Evolutionary conservation across 2,329 filamentous ascomycete species (phyloP).

Genomic region (Ceratocystis albifundus): DNA sequence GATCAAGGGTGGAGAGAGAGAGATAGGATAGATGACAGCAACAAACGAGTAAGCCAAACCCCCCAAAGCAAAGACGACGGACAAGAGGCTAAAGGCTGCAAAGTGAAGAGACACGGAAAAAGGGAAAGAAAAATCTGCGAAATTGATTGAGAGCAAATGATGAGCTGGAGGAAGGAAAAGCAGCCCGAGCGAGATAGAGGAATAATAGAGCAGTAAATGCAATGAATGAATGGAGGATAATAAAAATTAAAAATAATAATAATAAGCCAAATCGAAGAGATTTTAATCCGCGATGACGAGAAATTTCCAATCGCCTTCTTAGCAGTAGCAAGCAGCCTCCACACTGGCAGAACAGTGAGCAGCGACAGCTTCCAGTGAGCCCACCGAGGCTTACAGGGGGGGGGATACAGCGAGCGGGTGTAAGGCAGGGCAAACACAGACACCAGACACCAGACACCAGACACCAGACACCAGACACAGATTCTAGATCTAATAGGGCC

Average conservation of each 20-base stretch:
- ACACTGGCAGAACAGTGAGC: too few species aligned
- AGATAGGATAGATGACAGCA: not conserved
- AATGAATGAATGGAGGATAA: too few species aligned
- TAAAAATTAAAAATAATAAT: too few species aligned
- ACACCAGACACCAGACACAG: too few species aligned
- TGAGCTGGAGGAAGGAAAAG: too few species aligned
- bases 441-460: too few species aligned
- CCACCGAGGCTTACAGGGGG: not conserved
- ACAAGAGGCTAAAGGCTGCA: slow-evolving; percentile 7
- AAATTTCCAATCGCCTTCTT: too few species aligned
- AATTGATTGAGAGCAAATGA: not conserved
- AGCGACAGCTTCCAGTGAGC: not conserved
- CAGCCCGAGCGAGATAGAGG: slow-evolving; percentile 2
- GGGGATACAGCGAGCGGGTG: not conserved
- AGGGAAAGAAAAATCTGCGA: not conserved
- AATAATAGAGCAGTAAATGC: not conserved
- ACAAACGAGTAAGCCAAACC: not conserved
- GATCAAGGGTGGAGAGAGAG: not conserved
- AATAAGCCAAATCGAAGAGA: too few species aligned
- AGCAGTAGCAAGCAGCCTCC: too few species aligned
- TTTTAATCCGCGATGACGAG: too few species aligned
- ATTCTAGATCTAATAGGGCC: not conserved
- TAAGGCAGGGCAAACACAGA: too few species aligned
- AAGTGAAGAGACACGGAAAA: not conserved
- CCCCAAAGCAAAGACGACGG: not conserved